Evolutionary conservation across 2,329 filamentous ascomycete species (phyloP), one percentile per base, ranked within the genome.

Genomic region (Xylaria arbuscula): DNA sequence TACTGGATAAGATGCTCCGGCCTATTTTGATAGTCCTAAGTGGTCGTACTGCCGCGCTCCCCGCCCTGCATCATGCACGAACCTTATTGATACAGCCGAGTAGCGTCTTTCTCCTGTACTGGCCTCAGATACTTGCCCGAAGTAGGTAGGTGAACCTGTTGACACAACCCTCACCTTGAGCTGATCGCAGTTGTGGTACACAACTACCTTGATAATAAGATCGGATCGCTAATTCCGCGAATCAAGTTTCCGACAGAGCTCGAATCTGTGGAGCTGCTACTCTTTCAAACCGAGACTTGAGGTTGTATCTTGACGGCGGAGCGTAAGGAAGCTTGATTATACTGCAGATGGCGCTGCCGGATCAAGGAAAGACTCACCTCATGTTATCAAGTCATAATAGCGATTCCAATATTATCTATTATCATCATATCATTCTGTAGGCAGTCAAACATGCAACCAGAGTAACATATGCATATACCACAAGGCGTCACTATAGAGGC

Each of bases 41-140:
- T 62, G 66, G 64, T 62, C 48, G 69, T 64, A 34, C 53, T 71
- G 50, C 65, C 60, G 70, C 67, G 62, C 51, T 64, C 22, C 69
- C 69, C 61, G 64, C 67, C 50, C 50, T 69, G 63, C 61, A 62
- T 67, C 45, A 62, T 56, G 69, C 64, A 65, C 19, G 54, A 70
- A 66, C 62, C 68, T 63, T 71, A 62, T 48, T 62, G 36, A n/a
- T 62, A 63, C 69, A 68, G 68, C 24, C 10, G 55, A 45, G 66
- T 60, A 62, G 57, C 60, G 42, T 34, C 42, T 50, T 64, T 57
- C 48, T 66, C 51, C n/a, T 51, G 48, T 66, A 56, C n/a, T 51
- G 62, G 56, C 36, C 53, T 59, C n/a, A 64, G 42, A 64, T 55
- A 48, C 28, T 28, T 28, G 28, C 47, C 68, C 19, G 45, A 62